Percentiles rank a stretch among this genome's conserved stretches.
These are phyloP conservation scores for Begonia fuchsioides DNA, from an alignment of 306 rosid species.

Conservation along the genomic window DNA sequence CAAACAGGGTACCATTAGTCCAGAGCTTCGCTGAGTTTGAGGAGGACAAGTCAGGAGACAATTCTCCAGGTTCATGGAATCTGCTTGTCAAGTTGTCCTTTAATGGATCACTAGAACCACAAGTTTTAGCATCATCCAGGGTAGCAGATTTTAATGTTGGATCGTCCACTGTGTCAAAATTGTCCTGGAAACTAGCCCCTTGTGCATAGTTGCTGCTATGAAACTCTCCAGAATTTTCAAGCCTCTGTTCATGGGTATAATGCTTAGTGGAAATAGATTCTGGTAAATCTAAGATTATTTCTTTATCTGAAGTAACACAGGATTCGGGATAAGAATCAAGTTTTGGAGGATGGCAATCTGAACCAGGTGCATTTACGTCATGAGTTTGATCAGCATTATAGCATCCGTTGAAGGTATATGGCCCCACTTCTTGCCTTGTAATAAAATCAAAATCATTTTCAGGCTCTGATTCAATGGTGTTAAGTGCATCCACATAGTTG, in stretches of 20 bases:
- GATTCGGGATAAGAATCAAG: conserved; percentile 23
- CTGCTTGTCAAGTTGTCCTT: conserved; percentile 20
- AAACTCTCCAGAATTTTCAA: conserved; percentile 12
- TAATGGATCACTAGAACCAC: conserved; percentile 16
- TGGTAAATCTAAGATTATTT: conserved; percentile 12
- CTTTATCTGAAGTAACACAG: conserved; percentile 22
- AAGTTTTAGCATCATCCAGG: conserved; percentile 12
- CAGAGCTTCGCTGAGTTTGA: conserved; percentile 52
- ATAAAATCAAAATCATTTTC: conserved; percentile 67
- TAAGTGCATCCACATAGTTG: conserved; percentile 79
- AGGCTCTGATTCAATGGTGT: conserved; percentile 75
- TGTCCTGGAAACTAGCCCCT: conserved; percentile 7
- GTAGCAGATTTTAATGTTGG: conserved; percentile 22
- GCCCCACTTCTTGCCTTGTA: conserved; percentile 52
- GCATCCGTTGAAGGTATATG: conserved; percentile 6
- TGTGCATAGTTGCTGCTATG: conserved; percentile 21
- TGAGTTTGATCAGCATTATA: conserved; percentile 15
- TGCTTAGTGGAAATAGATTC: conserved; percentile 9
- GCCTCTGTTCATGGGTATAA: conserved; percentile 17
- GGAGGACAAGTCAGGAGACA: conserved; percentile 25
- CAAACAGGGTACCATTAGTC: conserved; percentile 95
- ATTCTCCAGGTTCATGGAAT: conserved; percentile 27
- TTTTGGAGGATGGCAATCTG: conserved; percentile 21
- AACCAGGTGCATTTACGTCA: conserved; percentile 19
- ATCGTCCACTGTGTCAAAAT: conserved; percentile 8